Percentiles rank a stretch among this genome's conserved stretches.
phyloP scores from a whole-genome alignment of 306 rosid species.

The Inga leiocalycina region DNA sequence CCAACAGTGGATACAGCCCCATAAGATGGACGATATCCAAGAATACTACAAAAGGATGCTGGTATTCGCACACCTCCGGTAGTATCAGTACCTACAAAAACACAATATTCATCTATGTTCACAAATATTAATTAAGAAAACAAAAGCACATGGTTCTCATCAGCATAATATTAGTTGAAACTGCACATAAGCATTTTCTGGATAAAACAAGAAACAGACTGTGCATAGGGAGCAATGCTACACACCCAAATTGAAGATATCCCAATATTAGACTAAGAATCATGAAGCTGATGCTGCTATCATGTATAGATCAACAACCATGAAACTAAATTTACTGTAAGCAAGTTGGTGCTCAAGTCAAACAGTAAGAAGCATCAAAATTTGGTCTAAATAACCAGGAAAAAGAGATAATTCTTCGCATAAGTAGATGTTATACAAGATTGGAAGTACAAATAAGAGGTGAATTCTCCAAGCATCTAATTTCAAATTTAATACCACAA shows the following conservation, averaged over 20 bases:
- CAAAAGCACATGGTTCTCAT: background rate
- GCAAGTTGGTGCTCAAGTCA: background rate
- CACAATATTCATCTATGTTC: slow-evolving; percentile 21
- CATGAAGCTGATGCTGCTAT: slow-evolving; percentile 25
- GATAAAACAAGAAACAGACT: slow-evolving; percentile 16
- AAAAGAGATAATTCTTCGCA: background rate
- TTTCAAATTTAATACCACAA: background rate
- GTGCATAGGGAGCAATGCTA: slow-evolving; percentile 19
- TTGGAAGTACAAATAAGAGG: background rate
- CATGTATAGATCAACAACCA: slow-evolving; percentile 2
- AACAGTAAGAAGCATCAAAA: background rate
- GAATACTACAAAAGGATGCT: slow-evolving; percentile 77
- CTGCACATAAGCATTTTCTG: slow-evolving; percentile 8
- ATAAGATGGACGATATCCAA: slow-evolving; percentile 83
- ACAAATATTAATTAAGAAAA: slow-evolving; percentile 7
- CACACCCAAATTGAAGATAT: slow-evolving; percentile 21
- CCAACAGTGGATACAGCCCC: slow-evolving; percentile 71
- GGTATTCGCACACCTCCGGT: slow-evolving; percentile 83
- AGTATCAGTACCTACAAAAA: slow-evolving; percentile 75
- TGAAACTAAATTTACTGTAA: background rate
- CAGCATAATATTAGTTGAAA: background rate
- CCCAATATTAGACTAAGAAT: slow-evolving; percentile 24
- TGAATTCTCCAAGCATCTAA: slow-evolving; percentile 2
- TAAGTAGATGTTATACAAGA: background rate
- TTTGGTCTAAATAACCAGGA: background rate